phyloP scores from a whole-genome alignment of 208 protist species.

The Wallacemonas sp. region DNA sequence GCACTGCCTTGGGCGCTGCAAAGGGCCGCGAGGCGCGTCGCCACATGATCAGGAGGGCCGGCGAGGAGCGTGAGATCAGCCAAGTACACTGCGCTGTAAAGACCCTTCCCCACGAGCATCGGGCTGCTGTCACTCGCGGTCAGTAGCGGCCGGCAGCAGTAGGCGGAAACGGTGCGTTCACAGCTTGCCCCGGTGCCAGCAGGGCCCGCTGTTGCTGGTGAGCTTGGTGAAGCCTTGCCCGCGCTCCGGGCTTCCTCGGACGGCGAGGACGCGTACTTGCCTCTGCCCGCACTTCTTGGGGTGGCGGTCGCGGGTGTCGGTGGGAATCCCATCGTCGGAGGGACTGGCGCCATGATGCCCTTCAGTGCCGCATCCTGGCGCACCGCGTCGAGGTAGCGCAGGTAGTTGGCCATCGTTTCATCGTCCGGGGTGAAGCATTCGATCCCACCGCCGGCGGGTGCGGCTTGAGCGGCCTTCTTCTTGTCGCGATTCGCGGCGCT shows the following conservation, averaged over 20 bases:
- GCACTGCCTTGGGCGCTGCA: not conserved
- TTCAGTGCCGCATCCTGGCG: conserved; percentile 19
- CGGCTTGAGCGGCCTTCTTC: not conserved
- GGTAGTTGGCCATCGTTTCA: conserved; percentile 18
- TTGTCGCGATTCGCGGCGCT: not conserved
- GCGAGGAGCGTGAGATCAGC: conserved; percentile 51
- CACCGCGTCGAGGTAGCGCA: conserved; percentile 18
- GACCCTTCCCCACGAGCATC: conserved; percentile 39
- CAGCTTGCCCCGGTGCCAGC: no score
- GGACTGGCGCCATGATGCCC: conserved; percentile 18
- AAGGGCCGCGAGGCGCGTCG: not conserved
- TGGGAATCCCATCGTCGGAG: conserved; percentile 4
- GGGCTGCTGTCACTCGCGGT: not conserved
- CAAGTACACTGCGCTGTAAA: conserved; percentile 44
- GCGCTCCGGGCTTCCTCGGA: not conserved
- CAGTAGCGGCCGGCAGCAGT: conserved; percentile 27
- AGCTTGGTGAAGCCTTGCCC: no score
- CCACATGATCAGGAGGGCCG: conserved; percentile 5
- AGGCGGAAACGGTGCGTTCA: conserved; percentile 19
- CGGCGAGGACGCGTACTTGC: not conserved
- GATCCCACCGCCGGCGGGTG: conserved; percentile 1
- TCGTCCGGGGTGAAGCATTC: conserved; percentile 23
- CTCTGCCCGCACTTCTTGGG: not conserved
- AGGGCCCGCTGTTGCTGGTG: no score
- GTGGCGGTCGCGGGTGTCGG: not conserved